Base-by-base conservation (phyloP, 139 green algal genomes). In the Nannochloris sp. region DNA sequence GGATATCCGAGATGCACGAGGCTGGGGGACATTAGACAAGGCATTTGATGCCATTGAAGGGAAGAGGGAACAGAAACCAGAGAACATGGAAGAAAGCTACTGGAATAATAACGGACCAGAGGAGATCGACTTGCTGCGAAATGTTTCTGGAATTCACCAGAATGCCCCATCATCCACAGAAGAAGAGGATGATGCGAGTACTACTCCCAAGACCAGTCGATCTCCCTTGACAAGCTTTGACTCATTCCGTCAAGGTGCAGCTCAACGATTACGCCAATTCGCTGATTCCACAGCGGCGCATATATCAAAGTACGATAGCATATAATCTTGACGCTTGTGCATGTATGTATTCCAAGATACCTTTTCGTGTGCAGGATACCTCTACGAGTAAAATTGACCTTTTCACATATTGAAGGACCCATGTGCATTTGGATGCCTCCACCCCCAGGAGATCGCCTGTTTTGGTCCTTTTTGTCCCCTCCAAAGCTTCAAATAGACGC, bases 351-450 rank as follows among this genome's bases (percentile, higher is more conserved):
- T 12, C 34, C 5, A 29, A 29, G 0, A 12, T 40, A 40, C 34
- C 34, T 11, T 12, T 2, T 19, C 7, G 18, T 53, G 7, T 53
- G 46, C 67, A 83, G 67, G 48, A 70, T 83, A 24, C 75, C 75
- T 19, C 66, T 85, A 57, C 67, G 70, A 5, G 21, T 85, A 18
- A 66, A 60, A 43, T 48, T 85, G 56, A 64, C 66, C 8, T 74
- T 85, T 23, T 65, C 49, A 18, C 9, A 48, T 14, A 58, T 85
- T 29, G 58, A 77, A 60, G 78, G 75, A 25, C 61, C 61, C 1
- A 55, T 85, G 57, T 54, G 48, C 44, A 72, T 56, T 11, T 85
- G 75, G 75, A 27, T 85, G 31, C 78, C 78, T 16, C 78, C 78
- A 4, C 75, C 78, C 1, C 78, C 78, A 0, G 76, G 76, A 43